phyloP scores from a whole-genome alignment of 2,329 filamentous ascomycete species.

The Fusarium solani-melongenae region DNA sequence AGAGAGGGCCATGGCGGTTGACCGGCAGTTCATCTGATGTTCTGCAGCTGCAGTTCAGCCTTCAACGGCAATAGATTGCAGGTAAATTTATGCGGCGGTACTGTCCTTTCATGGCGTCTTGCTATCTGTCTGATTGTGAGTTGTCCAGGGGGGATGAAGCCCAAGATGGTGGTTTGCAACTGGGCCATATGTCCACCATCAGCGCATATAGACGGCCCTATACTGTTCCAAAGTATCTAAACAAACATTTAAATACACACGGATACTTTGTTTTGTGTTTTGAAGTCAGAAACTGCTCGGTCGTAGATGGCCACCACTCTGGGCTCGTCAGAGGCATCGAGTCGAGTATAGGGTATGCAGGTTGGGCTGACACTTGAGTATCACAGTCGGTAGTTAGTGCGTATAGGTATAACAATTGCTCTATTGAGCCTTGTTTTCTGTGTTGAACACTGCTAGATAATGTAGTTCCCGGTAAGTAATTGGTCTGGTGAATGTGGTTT shows the following conservation, averaged over 20 bases:
- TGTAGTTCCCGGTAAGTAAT: neutral
- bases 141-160: neutral
- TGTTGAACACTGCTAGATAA: neutral
- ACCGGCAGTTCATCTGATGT: neutral
- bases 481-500: neutral
- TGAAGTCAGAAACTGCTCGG: neutral
- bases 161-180: neutral
- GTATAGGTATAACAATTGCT: neutral
- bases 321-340: too few species aligned
- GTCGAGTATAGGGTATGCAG: neutral
- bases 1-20: neutral
- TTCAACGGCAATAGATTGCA: neutral
- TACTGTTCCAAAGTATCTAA: accelerated
- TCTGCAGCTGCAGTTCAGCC: neutral
- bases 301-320: neutral
- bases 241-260: accelerated
- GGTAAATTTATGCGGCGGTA: neutral
- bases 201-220: too few species aligned
- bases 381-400: neutral
- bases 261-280: neutral
- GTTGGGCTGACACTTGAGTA: neutral
- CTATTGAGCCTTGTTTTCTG: neutral
- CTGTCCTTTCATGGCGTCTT: neutral
- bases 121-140: neutral
- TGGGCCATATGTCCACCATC: neutral